Conservation (phyloP, 169 alveolate genomes). For the Prorocentrum cordatum region DNA sequence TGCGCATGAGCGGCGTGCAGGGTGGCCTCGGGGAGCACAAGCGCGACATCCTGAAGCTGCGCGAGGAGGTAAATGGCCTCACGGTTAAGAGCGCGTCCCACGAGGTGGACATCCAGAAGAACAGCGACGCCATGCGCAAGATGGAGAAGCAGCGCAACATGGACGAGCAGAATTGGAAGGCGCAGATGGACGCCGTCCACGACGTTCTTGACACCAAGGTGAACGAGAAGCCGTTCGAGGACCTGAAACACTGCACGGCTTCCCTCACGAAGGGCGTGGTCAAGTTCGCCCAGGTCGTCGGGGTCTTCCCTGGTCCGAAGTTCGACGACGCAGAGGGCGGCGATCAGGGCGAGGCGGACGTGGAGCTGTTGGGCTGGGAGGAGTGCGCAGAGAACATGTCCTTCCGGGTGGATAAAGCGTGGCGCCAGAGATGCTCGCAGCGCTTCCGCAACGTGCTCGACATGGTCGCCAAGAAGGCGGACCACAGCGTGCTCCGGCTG, state of each 20-base stretch:
- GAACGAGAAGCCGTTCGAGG: constrained; percentile 42
- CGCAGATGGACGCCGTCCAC: constrained; percentile 49
- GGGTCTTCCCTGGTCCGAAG: constrained; percentile 62
- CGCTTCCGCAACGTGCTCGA: constrained; percentile 53
- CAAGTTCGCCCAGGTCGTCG: constrained; percentile 55
- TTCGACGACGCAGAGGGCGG: constrained; percentile 62
- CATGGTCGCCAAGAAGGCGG: constrained; percentile 59
- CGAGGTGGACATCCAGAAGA: no score
- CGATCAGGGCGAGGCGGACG: constrained; percentile 55
- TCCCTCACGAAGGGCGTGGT: constrained; percentile 54
- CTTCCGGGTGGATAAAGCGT: constrained; percentile 38
- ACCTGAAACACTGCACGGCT: constrained; percentile 59
- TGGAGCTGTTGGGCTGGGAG: constrained; percentile 38
- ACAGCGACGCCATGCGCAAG: not conserved
- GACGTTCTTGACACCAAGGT: constrained; percentile 65
- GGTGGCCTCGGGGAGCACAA: constrained; percentile 61
- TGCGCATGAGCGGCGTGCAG: constrained; percentile 21
- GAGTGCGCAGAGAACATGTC: constrained; percentile 39
- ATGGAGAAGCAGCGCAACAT: constrained; percentile 68
- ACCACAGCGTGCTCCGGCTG: constrained; percentile 39
- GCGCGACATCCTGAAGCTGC: constrained; percentile 53
- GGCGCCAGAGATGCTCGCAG: constrained; percentile 40
- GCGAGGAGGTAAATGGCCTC: not conserved
- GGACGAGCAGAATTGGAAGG: constrained; percentile 67
- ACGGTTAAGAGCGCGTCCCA: not conserved